phyloP scores from a whole-genome alignment of 345 rosid species.

The Iberis pinnata region DNA sequence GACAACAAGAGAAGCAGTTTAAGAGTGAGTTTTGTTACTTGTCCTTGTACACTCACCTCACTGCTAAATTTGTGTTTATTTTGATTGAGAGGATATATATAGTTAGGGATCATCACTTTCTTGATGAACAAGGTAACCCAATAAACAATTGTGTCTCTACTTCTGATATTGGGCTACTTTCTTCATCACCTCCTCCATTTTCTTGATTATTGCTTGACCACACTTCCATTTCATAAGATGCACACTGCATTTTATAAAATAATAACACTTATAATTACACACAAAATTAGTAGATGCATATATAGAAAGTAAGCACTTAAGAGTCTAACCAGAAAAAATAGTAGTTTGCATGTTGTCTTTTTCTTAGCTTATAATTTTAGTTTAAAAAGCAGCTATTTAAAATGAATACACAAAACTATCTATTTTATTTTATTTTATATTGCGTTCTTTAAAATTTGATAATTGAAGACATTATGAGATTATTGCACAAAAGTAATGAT shows the following conservation, averaged over 20 bases:
- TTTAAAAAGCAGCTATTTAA: too few relatives aligned
- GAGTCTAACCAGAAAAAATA: too few relatives aligned
- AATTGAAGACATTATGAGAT: background rate
- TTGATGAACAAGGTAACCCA: constrained; percentile 52
- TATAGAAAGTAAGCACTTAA: too few relatives aligned
- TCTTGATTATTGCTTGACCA: constrained; percentile 24
- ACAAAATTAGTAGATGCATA: background rate
- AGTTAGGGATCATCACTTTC: constrained; percentile 45
- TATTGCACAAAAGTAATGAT: background rate
- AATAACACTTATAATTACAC: background rate
- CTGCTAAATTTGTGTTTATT: constrained; percentile 12
- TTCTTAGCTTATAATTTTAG: too few relatives aligned
- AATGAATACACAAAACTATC: too few relatives aligned
- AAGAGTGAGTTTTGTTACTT: constrained; percentile 19
- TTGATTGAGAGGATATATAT: background rate
- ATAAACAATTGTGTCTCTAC: constrained; percentile 86
- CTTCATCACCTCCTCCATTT: constrained; percentile 27
- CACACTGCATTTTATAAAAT: constrained; percentile 41
- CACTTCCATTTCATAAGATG: constrained; percentile 19
- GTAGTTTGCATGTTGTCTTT: too few relatives aligned
- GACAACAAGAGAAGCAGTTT: constrained; percentile 26
- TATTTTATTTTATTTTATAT: too few relatives aligned
- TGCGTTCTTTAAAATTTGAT: too few relatives aligned
- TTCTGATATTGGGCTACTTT: constrained; percentile 50
- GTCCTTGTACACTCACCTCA: constrained; percentile 15